Evolutionary conservation across 371 early-diverging fungal genomes (phyloP).

Genomic region (Mortierella sp.): DNA sequence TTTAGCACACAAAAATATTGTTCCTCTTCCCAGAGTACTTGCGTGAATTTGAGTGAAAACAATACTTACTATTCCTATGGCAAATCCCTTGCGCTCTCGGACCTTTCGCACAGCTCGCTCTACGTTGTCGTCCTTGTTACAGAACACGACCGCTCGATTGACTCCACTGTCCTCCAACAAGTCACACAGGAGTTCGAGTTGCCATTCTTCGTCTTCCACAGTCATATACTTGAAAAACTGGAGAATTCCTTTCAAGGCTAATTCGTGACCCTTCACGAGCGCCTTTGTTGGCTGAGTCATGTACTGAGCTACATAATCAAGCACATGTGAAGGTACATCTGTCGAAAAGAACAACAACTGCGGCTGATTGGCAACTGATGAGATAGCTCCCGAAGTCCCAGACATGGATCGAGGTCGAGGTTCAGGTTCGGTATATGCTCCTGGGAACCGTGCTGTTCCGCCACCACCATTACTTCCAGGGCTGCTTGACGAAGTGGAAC

Average conservation of each 20-base stretch:
- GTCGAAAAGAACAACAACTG: slow-evolving; percentile 51
- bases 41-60: background rate
- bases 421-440: slow-evolving; percentile 16
- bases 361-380: slow-evolving; percentile 20
- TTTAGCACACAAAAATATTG: background rate
- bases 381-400: background rate
- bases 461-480: background rate
- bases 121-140: slow-evolving; percentile 38
- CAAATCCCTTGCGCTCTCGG: slow-evolving; percentile 41
- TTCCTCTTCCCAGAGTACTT: too few species aligned
- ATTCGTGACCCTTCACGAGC: slow-evolving; percentile 48
- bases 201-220: slow-evolving; percentile 51
- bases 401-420: slow-evolving; percentile 35
- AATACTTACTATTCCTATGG: slow-evolving; percentile 38
- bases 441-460: slow-evolving; percentile 10
- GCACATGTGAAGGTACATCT: slow-evolving; percentile 42
- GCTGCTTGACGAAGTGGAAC: background rate
- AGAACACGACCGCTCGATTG: slow-evolving; percentile 41
- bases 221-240: slow-evolving; percentile 56
- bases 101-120: slow-evolving; percentile 41
- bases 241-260: slow-evolving; percentile 51
- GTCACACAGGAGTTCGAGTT: slow-evolving; percentile 37
- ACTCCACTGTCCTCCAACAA: slow-evolving; percentile 53
- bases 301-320: slow-evolving; percentile 53
- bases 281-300: slow-evolving; percentile 52